Conservation (phyloP, 2,329 filamentous ascomycete genomes). For the Pseudomassariella vexata region DNA sequence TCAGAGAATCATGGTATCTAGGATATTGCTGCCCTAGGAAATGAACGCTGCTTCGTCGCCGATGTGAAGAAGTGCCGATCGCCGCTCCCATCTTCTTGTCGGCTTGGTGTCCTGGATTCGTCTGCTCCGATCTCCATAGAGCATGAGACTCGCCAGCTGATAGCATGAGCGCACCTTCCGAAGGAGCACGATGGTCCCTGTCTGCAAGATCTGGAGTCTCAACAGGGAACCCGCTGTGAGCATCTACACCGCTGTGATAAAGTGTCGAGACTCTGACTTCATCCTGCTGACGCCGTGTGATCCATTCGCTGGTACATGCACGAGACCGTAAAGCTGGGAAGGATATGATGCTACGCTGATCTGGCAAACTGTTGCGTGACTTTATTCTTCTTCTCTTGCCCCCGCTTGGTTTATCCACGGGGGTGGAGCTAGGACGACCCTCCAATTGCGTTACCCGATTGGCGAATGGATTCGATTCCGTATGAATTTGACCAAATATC, state of each 20-base stretch:
- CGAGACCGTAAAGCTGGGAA: slow-evolving; percentile 20
- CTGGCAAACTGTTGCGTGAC: no score
- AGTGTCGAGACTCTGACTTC: slow-evolving; percentile 9
- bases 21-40: neutral
- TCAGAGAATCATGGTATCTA: slow-evolving; percentile 1
- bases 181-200: no score
- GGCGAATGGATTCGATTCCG: no score
- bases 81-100: slow-evolving; percentile 9
- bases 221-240: slow-evolving; percentile 21
- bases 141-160: no score
- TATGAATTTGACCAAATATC: neutral
- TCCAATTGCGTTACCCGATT: no score
- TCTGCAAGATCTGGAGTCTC: no score
- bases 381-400: no score
- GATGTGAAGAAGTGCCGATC: slow-evolving; percentile 13
- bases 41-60: slow-evolving; percentile 12
- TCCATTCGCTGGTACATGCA: slow-evolving; percentile 19
- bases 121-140: no score
- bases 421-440: slow-evolving; percentile 1
- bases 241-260: slow-evolving; percentile 19
- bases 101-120: neutral
- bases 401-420: neutral
- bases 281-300: slow-evolving; percentile 16
- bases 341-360: no score
- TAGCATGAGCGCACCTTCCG: no score